Conservation (phyloP, 768 basidiomycete genomes). For the Astraeus odoratus region DNA sequence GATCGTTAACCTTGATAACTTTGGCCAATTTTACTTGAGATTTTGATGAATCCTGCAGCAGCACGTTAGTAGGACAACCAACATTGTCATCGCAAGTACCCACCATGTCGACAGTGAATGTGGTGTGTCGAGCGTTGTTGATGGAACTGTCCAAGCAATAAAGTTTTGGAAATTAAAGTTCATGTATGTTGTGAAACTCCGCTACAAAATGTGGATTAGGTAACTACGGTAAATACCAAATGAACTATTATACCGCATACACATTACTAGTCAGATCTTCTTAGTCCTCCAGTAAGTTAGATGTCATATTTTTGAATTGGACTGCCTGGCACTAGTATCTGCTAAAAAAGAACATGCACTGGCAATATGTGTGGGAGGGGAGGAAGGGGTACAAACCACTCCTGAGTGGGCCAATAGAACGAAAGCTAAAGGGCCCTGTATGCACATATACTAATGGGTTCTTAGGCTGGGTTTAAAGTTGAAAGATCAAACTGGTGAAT, state of each 20-base stretch:
- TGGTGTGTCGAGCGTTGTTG: constrained; percentile 4
- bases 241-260: no score
- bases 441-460: not conserved
- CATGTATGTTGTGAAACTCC: constrained; percentile 8
- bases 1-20: constrained; percentile 77
- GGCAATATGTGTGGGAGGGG: no score
- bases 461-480: no score
- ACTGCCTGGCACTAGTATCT: no score
- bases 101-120: constrained; percentile 17
- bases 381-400: no score
- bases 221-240: not conserved
- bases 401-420: no score
- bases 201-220: constrained; percentile 4
- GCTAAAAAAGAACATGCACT: no score
- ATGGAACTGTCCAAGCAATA: constrained; percentile 6
- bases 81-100: constrained; percentile 1
- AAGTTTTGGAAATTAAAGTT: constrained; percentile 20
- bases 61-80: not conserved
- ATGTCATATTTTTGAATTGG: no score
- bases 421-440: not conserved
- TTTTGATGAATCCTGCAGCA: constrained; percentile 72
- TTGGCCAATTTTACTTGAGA: constrained; percentile 94
- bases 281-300: no score
- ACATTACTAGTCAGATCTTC: no score
- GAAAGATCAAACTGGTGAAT: no score